Percentiles rank a stretch among this genome's conserved stretches.
These are phyloP conservation scores for Oryza coarctata DNA, from an alignment of 176 grass and related monocot genomes.

Conservation along the genomic window DNA sequence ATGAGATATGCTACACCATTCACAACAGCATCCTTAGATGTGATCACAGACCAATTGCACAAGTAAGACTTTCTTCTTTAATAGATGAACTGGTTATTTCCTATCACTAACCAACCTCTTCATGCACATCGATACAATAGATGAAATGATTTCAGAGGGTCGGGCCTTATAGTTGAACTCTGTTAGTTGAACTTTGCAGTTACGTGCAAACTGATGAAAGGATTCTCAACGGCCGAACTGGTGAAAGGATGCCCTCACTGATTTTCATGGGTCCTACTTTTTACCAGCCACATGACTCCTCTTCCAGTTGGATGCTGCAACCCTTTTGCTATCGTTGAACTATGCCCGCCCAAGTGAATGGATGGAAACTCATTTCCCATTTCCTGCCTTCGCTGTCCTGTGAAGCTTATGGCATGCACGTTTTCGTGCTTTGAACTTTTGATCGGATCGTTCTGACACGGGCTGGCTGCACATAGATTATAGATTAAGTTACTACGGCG, in stretches of 20 bases:
- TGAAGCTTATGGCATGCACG: too few relatives aligned
- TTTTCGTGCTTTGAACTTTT: too few relatives aligned
- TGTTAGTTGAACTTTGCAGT: constrained; percentile 37
- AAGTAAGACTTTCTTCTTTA: constrained; percentile 56
- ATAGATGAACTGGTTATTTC: constrained; percentile 5
- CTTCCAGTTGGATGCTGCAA: background rate
- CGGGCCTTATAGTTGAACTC: background rate
- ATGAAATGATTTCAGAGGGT: constrained; percentile 35
- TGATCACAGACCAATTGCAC: constrained; percentile 80
- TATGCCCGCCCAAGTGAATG: too few relatives aligned
- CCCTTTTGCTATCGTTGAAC: too few relatives aligned
- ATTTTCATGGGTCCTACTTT: constrained; percentile 89
- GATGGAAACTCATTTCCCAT: too few relatives aligned
- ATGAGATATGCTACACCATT: constrained; percentile 90
- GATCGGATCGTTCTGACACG: too few relatives aligned
- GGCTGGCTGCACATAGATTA: too few relatives aligned
- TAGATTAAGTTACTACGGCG: too few relatives aligned
- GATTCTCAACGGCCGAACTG: constrained; percentile 76
- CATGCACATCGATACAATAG: background rate
- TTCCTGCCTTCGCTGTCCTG: too few relatives aligned
- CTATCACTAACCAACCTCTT: background rate
- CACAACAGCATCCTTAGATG: constrained; percentile 72
- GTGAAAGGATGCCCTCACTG: constrained; percentile 67
- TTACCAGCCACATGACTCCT: constrained; percentile 53
- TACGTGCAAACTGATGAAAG: constrained; percentile 36